A percentile compares a stretch with the other conserved stretches of the same genome.
Conservation (phyloP, 345 rosid species). For the Trapa bicornis region DNA sequence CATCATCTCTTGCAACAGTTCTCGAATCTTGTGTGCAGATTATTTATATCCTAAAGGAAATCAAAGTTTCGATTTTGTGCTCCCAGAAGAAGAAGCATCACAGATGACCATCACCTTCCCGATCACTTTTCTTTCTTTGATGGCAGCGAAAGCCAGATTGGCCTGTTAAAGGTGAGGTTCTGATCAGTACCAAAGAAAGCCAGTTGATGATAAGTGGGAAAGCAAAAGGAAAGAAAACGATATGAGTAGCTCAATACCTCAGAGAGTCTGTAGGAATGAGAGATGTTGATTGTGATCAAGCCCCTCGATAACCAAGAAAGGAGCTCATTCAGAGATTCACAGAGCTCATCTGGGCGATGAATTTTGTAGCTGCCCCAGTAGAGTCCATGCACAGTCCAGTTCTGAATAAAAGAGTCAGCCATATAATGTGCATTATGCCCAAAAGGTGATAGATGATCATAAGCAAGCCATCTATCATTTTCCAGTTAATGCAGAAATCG, state of each 20-base stretch:
- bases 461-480: background rate
- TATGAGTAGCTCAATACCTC: slow-evolving; percentile 39
- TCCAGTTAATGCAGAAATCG: background rate
- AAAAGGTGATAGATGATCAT: background rate
- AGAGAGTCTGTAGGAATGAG: slow-evolving; percentile 48
- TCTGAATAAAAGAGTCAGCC: slow-evolving; percentile 33
- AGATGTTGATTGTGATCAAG: slow-evolving; percentile 53
- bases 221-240: slow-evolving; percentile 2
- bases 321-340: slow-evolving; percentile 61
- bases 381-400: slow-evolving; percentile 96
- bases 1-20: background rate
- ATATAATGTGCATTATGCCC: background rate
- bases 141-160: slow-evolving; percentile 59
- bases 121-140: slow-evolving; percentile 74
- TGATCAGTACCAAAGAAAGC: background rate
- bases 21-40: background rate
- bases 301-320: slow-evolving; percentile 72
- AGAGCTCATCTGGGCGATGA: slow-evolving; percentile 50
- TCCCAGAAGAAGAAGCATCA: slow-evolving; percentile 23
- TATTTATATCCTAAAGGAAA: background rate
- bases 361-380: slow-evolving; percentile 81
- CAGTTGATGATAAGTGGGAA: background rate
- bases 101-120: slow-evolving; percentile 78
- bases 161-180: slow-evolving; percentile 37
- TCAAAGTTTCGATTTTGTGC: slow-evolving; percentile 52